These are phyloP conservation scores for Bacterosira constricta DNA, from an alignment of 108 stramenopile genomes.

Conservation along the genomic window DNA sequence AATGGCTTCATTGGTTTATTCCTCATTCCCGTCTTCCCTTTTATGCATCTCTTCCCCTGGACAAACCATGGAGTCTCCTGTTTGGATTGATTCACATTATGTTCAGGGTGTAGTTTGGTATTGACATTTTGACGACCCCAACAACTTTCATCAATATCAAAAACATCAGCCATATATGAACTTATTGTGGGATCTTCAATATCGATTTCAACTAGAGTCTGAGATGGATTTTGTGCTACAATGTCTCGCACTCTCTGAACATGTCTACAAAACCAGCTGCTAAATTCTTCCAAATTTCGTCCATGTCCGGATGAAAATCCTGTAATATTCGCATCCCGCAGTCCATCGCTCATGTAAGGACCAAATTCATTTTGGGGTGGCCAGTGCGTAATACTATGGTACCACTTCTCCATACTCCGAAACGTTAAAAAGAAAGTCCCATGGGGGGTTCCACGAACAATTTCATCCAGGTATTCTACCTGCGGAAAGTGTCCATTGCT, in stretches of 20 bases:
- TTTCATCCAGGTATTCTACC: constrained; percentile 5
- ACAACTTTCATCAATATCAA: constrained; percentile 22
- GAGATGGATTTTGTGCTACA: constrained; percentile 3
- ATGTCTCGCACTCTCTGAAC: constrained; percentile 11
- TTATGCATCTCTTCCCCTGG: too few relatives aligned
- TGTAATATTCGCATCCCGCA: constrained; percentile 2
- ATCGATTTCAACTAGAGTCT: constrained; percentile 17
- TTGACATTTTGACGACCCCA: constrained; percentile 25
- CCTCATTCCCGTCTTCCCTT: too few relatives aligned
- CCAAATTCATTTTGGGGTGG: neutral
- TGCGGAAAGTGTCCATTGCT: constrained; percentile 1
- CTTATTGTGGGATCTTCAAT: constrained; percentile 2
- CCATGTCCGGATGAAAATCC: constrained; percentile 10
- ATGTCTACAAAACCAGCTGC: constrained; percentile 18
- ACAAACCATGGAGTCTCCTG: too few relatives aligned
- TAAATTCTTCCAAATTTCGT: constrained; percentile 7
- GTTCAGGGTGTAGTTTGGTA: neutral
- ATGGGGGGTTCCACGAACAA: neutral
- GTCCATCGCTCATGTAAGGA: neutral
- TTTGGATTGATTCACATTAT: neutral
- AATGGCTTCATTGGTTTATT: too few relatives aligned
- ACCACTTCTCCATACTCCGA: constrained; percentile 11
- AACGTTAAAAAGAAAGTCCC: constrained; percentile 5
- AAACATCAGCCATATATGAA: neutral
- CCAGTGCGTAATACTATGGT: neutral